Percentiles rank a stretch among this genome's conserved stretches.
These are phyloP conservation scores for Coriolopsis trogii DNA, from an alignment of 1,284 basidiomycete genomes.

Conservation along the genomic window DNA sequence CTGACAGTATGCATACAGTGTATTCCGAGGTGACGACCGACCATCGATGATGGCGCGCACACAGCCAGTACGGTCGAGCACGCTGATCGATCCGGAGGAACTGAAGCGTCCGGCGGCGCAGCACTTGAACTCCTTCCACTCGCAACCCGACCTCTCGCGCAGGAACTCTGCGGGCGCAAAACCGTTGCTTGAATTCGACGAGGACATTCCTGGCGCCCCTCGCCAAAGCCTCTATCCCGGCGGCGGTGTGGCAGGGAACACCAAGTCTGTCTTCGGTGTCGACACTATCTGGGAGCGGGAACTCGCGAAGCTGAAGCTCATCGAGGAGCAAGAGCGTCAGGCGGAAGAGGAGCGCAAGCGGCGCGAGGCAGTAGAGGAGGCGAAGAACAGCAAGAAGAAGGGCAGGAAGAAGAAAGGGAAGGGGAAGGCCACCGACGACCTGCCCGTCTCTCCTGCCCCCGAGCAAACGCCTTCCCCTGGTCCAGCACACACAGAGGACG, in stretches of 20 bases:
- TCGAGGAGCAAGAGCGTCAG: constrained; percentile 63
- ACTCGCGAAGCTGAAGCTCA: constrained; percentile 70
- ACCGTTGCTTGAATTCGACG: constrained; percentile 65
- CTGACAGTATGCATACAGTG: constrained; percentile 40
- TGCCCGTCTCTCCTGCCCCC: constrained; percentile 10
- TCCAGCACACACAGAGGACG: too few relatives aligned
- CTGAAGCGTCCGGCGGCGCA: constrained; percentile 54
- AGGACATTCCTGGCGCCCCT: constrained; percentile 40
- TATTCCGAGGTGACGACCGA: constrained; percentile 74
- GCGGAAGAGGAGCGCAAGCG: constrained; percentile 51
- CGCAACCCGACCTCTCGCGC: constrained; percentile 42
- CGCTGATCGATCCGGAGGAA: constrained; percentile 71
- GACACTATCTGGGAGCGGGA: constrained; percentile 84
- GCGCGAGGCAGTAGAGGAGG: constrained; percentile 48
- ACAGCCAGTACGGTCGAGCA: constrained; percentile 54
- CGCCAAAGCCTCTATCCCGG: constrained; percentile 21
- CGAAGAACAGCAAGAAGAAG: constrained; percentile 40
- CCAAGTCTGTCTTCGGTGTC: constrained; percentile 79
- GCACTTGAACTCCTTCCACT: constrained; percentile 44
- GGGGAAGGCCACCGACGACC: constrained; percentile 41
- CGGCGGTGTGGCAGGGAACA: constrained; percentile 33
- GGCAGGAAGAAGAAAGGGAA: constrained; percentile 43
- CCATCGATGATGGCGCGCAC: constrained; percentile 84
- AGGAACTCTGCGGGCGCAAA: constrained; percentile 53
- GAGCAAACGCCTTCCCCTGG: constrained; percentile 10